These are phyloP conservation scores for Didymella exigua DNA, from an alignment of 2,329 filamentous ascomycete genomes.

Conservation along the genomic window DNA sequence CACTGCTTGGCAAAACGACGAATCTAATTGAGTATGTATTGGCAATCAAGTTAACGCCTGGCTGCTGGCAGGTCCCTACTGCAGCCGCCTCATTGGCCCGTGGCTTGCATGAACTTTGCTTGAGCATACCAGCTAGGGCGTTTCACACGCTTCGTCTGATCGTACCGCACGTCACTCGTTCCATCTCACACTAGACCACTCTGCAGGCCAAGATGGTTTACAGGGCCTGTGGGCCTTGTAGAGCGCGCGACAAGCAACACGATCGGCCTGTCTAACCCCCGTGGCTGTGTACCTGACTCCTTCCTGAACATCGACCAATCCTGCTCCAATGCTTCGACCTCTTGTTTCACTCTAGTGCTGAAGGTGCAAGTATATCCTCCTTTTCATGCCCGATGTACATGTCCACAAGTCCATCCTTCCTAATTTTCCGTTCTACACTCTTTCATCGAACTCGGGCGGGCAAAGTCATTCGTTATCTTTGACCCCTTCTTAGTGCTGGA, in stretches of 20 bases:
- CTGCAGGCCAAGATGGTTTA: constrained; percentile 5
- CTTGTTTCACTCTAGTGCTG: constrained; percentile 24
- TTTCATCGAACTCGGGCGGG: constrained; percentile 25
- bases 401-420: constrained; percentile 16
- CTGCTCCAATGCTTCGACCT: constrained; percentile 29
- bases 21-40: constrained; percentile 16
- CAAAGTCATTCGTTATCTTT: constrained; percentile 50
- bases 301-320: constrained; percentile 23
- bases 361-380: constrained; percentile 34
- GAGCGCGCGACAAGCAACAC: constrained; percentile 42
- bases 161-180: constrained; percentile 18
- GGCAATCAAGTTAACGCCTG: constrained; percentile 25
- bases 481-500: constrained; percentile 36
- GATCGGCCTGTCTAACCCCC: constrained; percentile 20
- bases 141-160: constrained; percentile 43
- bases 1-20: constrained; percentile 4
- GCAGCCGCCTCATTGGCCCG: constrained; percentile 17
- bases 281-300: constrained; percentile 37
- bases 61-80: constrained; percentile 4
- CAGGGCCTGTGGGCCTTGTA: constrained; percentile 21
- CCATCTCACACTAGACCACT: constrained; percentile 24
- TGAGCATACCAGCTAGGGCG: constrained; percentile 30
- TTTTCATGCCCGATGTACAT: constrained; percentile 24
- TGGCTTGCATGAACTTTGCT: constrained; percentile 32
- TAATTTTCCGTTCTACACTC: constrained; percentile 12